Conservation (phyloP, 1,139 yeast species). For the Meyerozyma sp. region DNA sequence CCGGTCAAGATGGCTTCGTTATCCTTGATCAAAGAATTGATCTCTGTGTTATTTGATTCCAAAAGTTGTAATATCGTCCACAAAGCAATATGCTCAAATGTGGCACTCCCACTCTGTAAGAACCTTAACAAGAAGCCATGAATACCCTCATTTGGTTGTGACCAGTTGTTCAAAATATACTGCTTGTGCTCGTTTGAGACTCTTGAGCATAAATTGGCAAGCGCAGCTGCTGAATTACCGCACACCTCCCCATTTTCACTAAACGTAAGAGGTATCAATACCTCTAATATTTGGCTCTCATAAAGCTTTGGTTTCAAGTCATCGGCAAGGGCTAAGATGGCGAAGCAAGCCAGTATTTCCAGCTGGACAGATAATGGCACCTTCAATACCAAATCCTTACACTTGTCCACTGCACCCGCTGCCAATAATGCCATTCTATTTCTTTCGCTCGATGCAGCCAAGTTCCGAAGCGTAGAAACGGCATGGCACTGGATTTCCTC, state of each 20-base stretch:
- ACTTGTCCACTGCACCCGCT: conserved; percentile 93
- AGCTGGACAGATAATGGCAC: conserved; percentile 89
- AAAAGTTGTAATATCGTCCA: conserved; percentile 94
- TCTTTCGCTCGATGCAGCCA: conserved; percentile 93
- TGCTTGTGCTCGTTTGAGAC: conserved; percentile 67
- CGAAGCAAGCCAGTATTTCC: conserved; percentile 96
- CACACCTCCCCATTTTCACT: conserved; percentile 91
- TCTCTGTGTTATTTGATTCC: conserved; percentile 76
- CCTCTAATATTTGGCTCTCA: conserved; percentile 81
- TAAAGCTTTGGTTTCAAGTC: conserved; percentile 84
- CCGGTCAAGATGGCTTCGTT: conserved; percentile 54
- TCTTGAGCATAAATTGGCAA: conserved; percentile 91
- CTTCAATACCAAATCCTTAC: conserved; percentile 77
- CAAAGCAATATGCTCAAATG: conserved; percentile 95
- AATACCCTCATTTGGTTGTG: conserved; percentile 78
- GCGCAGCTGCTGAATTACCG: conserved; percentile 97
- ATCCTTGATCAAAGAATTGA: conserved; percentile 58
- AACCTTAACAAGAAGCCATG: conserved; percentile 78
- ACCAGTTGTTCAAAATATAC: conserved; percentile 77
- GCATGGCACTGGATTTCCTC: conserved; percentile 98
- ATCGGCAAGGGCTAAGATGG: conserved; percentile 93
- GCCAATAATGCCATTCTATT: conserved; percentile 88
- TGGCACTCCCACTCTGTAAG: conserved; percentile 81
- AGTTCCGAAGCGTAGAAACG: conserved; percentile 87
- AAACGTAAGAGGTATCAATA: conserved; percentile 83